Evolutionary conservation across 306 rosid genomes (phyloP).

Genomic region (Benincasa hispida): DNA sequence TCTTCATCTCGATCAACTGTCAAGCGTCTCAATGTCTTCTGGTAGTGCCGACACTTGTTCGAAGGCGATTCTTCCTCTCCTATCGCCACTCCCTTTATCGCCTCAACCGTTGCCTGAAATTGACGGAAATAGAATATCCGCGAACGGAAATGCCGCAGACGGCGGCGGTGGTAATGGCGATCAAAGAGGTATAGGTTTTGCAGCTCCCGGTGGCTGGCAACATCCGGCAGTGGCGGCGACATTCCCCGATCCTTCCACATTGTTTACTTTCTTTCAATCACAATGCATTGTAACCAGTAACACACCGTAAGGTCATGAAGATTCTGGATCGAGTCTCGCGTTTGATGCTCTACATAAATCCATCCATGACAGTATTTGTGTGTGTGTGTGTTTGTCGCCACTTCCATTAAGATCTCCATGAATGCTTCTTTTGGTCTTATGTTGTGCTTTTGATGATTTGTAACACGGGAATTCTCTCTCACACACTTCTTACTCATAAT

Average conservation of each 20-base stretch:
- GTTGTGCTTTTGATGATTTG: background rate
- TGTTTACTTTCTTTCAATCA: constrained; percentile 38
- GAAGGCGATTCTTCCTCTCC: constrained; percentile 58
- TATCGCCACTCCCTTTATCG: constrained; percentile 45
- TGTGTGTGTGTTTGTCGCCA: background rate
- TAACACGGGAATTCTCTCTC: background rate
- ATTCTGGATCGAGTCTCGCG: background rate
- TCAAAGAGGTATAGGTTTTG: background rate
- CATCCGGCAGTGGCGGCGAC: constrained; percentile 39
- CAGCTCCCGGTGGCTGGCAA: constrained; percentile 30
- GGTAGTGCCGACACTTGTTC: constrained; percentile 8
- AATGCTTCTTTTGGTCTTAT: background rate
- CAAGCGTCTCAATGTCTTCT: constrained; percentile 12
- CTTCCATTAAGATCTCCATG: background rate
- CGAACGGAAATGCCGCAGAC: background rate
- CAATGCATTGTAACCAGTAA: constrained; percentile 36
- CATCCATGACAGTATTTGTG: background rate
- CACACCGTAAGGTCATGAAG: constrained; percentile 23
- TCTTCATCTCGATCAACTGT: constrained; percentile 34
- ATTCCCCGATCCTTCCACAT: constrained; percentile 29
- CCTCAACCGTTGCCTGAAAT: constrained; percentile 25
- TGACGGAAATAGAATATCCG: background rate
- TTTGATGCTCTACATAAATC: background rate
- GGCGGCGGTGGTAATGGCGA: background rate
- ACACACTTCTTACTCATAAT: background rate